These are phyloP conservation scores for Phytophthora melonis DNA, from an alignment of 352 stramenopile species.

Conservation along the genomic window DNA sequence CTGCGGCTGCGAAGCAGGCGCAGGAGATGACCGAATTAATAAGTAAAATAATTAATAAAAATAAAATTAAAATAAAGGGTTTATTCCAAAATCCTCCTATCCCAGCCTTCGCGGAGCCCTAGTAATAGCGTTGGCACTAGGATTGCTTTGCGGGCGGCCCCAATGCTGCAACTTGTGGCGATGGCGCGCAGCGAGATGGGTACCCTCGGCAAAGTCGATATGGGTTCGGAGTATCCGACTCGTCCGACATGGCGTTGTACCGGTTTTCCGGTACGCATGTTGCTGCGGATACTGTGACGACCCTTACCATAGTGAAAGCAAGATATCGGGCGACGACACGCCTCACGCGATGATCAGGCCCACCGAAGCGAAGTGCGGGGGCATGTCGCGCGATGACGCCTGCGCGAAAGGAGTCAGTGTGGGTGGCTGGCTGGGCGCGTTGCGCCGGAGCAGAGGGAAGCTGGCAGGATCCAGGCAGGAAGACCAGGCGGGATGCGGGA, in stretches of 20 bases:
- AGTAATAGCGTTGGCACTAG: no score
- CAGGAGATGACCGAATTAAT: no score
- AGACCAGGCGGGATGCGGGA: constrained; percentile 30
- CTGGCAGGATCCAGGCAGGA: constrained; percentile 32
- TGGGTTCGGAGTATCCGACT: constrained; percentile 21
- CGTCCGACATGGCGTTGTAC: constrained; percentile 14
- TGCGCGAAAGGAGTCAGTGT: constrained; percentile 26
- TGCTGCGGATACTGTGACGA: neutral
- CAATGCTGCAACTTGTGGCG: neutral
- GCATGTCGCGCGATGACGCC: constrained; percentile 8
- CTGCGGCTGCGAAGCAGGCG: no score
- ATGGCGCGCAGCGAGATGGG: constrained; percentile 27
- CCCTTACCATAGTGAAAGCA: constrained; percentile 27
- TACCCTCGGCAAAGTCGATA: constrained; percentile 24
- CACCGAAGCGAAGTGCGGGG: constrained; percentile 6
- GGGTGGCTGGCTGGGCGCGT: neutral
- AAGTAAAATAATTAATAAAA: no score
- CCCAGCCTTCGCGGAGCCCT: no score
- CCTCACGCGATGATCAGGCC: constrained; percentile 1
- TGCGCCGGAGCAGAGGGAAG: constrained; percentile 28
- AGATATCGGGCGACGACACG: constrained; percentile 7
- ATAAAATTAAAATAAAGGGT: no score
- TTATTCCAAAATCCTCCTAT: no score
- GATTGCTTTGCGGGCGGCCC: no score
- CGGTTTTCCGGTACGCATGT: neutral